Conservation (phyloP, 108 stramenopile species). For the Schizochytrium sp. region DNA sequence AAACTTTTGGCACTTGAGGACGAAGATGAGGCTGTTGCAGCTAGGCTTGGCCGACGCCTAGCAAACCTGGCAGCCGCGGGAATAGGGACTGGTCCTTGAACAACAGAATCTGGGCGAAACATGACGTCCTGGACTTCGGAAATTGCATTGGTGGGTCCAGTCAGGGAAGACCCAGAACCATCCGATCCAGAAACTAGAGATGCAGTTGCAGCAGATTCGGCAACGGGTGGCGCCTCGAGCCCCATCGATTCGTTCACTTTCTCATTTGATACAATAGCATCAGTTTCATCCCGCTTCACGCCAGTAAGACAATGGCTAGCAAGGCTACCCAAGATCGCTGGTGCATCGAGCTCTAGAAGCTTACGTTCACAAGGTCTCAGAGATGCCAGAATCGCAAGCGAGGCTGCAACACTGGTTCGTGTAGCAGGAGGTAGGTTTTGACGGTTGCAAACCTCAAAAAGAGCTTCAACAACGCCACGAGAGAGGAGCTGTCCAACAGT, state of each 20-base stretch:
- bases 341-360: neutral
- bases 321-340: neutral
- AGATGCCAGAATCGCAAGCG: slow-evolving; percentile 6
- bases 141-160: neutral
- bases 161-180: neutral
- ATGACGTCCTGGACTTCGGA: slow-evolving; percentile 36
- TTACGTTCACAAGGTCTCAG: slow-evolving; percentile 51
- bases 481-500: neutral
- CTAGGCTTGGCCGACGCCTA: neutral
- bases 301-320: slow-evolving; percentile 20
- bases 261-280: neutral
- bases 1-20: neutral
- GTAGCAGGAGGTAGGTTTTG: neutral
- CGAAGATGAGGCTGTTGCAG: neutral
- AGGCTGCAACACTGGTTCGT: neutral
- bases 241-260: neutral
- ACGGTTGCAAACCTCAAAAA: slow-evolving; percentile 16
- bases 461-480: neutral
- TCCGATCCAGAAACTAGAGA: slow-evolving; percentile 43
- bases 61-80: neutral
- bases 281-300: neutral
- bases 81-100: neutral
- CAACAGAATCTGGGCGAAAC: neutral
- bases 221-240: neutral
- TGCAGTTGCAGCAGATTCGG: neutral